Evolutionary conservation across 352 stramenopile genomes (phyloP).

Genomic region (Thalassiosira gravida): DNA sequence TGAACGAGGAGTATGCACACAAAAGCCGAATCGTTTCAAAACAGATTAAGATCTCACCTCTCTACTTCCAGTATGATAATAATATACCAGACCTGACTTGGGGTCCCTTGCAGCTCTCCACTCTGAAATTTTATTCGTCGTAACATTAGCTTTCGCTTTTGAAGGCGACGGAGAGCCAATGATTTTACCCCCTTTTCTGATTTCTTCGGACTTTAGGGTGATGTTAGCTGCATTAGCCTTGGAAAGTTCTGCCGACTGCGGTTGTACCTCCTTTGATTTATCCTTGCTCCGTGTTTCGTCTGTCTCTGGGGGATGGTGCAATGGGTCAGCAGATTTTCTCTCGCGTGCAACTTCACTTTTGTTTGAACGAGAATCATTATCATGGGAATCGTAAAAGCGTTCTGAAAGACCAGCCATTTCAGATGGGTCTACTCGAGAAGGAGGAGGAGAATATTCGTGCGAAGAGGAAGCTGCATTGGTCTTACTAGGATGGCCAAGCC

Average conservation of each 20-base stretch:
- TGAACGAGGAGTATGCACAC: too few relatives aligned
- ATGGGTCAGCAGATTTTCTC: neutral
- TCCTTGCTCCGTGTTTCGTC: conserved; percentile 1
- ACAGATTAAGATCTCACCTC: too few relatives aligned
- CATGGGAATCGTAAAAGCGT: conserved; percentile 25
- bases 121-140: too few relatives aligned
- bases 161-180: too few relatives aligned
- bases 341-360: neutral
- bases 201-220: neutral
- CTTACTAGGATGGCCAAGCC: conserved; percentile 26
- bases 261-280: neutral
- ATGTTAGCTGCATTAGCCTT: neutral
- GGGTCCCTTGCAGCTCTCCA: too few relatives aligned
- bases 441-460: conserved; percentile 31
- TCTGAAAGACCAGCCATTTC: conserved; percentile 37
- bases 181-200: too few relatives aligned
- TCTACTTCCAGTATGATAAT: too few relatives aligned
- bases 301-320: neutral
- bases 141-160: too few relatives aligned
- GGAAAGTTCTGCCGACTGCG: too few relatives aligned
- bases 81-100: too few relatives aligned
- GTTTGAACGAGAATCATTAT: conserved; percentile 11
- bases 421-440: conserved; percentile 35
- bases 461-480: neutral
- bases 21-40: too few relatives aligned